Evolutionary conservation across 768 basidiomycete genomes (phyloP).

Genomic region (Phaeotremella fagi): DNA sequence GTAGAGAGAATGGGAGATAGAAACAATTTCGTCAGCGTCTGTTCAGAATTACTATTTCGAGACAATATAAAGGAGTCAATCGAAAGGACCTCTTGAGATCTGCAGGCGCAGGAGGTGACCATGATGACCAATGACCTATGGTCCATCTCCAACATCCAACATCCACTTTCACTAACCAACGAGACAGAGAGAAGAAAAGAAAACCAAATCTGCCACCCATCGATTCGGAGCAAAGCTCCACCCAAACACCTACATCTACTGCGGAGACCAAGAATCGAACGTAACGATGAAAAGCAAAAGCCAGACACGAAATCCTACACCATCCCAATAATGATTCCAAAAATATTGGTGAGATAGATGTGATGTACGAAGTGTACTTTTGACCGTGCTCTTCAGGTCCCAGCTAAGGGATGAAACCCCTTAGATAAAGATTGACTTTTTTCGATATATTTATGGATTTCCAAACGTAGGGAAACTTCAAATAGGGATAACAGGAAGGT

Average conservation of each 20-base stretch:
- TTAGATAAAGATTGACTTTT: too few species aligned
- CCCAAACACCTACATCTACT: neutral
- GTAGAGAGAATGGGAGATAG: neutral
- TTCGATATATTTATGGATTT: too few species aligned
- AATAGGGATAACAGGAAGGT: too few species aligned
- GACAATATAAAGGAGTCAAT: neutral
- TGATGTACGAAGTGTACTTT: neutral
- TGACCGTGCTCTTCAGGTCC: constrained; percentile 1
- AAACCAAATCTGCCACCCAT: neutral
- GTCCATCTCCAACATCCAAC: too few species aligned
- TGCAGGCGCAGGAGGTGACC: neutral
- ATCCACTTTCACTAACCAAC: too few species aligned
- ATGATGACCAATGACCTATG: too few species aligned
- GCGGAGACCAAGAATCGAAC: neutral
- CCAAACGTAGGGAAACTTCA: too few species aligned
- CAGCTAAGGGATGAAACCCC: neutral
- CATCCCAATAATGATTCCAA: too few species aligned
- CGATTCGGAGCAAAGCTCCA: neutral
- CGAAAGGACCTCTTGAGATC: neutral
- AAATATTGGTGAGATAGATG: neutral
- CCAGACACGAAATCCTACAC: too few species aligned
- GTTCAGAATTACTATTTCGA: neutral
- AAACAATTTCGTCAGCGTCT: neutral
- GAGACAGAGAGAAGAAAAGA: neutral
- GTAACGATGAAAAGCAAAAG: too few species aligned